Conservation (phyloP, 805 yeast species). For the Cyberlindnera maritima region DNA sequence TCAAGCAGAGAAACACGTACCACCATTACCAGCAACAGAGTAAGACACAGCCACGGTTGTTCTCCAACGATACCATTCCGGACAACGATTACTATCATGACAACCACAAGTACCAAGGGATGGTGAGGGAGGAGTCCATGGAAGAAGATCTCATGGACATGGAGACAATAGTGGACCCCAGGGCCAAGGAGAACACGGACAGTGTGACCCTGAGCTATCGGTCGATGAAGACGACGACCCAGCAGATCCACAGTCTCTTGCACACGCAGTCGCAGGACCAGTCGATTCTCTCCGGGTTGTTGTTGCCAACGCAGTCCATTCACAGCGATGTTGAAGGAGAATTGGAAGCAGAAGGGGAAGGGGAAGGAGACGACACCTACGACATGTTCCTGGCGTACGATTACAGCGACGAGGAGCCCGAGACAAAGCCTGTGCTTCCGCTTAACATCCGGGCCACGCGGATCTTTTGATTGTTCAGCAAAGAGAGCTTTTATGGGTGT, state of each 20-base stretch:
- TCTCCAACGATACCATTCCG: background rate
- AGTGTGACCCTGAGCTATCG: background rate
- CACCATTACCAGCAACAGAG: background rate
- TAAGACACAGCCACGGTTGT: background rate
- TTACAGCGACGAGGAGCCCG: slow-evolving; percentile 18
- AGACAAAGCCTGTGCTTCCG: background rate
- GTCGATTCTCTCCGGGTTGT: background rate
- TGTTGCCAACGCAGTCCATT: background rate
- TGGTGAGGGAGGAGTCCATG: background rate
- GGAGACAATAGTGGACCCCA: background rate
- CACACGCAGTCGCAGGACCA: background rate
- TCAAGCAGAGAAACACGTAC: background rate
- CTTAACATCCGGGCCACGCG: slow-evolving; percentile 1
- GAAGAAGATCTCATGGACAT: slow-evolving; percentile 10
- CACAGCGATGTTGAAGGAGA: no score
- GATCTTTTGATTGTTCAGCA: background rate
- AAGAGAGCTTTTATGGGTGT: no score
- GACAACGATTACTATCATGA: background rate
- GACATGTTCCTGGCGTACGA: slow-evolving; percentile 25
- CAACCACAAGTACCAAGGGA: background rate
- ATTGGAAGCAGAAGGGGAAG: no score
- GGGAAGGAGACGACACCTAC: background rate
- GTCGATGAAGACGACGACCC: background rate
- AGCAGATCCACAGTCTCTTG: slow-evolving; percentile 5
- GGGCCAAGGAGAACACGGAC: background rate